phyloP scores from a whole-genome alignment of 2,329 filamentous ascomycete genomes.

The Neoascochyta sp. region DNA sequence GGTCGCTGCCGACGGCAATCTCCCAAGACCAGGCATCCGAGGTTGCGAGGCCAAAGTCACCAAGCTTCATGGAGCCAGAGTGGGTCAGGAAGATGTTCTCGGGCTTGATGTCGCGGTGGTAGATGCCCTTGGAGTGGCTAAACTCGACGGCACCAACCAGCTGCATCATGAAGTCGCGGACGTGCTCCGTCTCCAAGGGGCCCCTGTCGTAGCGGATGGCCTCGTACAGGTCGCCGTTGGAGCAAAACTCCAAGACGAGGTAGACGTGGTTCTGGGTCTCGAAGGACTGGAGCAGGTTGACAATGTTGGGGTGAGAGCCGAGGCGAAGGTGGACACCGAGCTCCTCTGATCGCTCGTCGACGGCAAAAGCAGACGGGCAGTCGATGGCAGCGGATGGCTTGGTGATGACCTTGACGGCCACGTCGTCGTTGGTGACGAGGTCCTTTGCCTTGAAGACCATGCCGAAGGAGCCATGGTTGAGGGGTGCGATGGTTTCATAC shows the following conservation, averaged over 20 bases:
- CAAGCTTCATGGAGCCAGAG: slow-evolving; percentile 87
- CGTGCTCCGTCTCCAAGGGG: slow-evolving; percentile 90
- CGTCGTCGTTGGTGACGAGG: slow-evolving; percentile 67
- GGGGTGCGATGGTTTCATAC: slow-evolving; percentile 84
- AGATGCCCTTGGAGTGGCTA: slow-evolving; percentile 86
- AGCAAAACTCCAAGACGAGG: slow-evolving; percentile 91
- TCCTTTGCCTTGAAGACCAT: slow-evolving; percentile 96
- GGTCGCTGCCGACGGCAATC: slow-evolving; percentile 90
- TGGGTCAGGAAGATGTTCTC: slow-evolving; percentile 97
- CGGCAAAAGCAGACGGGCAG: slow-evolving; percentile 60
- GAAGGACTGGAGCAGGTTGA: slow-evolving; percentile 87
- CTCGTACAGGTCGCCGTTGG: slow-evolving; percentile 94
- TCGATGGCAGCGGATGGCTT: slow-evolving; percentile 66
- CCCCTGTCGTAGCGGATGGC: slow-evolving; percentile 86
- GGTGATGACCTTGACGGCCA: slow-evolving; percentile 94
- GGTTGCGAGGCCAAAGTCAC: slow-evolving; percentile 92
- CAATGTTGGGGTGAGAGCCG: slow-evolving; percentile 80
- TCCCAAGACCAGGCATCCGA: slow-evolving; percentile 88
- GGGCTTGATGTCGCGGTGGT: slow-evolving; percentile 97
- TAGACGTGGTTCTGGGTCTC: slow-evolving; percentile 89
- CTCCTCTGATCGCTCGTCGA: slow-evolving; percentile 82
- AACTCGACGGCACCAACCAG: slow-evolving; percentile 84
- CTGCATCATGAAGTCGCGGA: slow-evolving; percentile 95
- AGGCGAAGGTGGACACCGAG: slow-evolving; percentile 75
- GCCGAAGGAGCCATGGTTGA: slow-evolving; percentile 98